A percentile compares a stretch with the other conserved stretches of the same genome.
Conservation (phyloP, 495 filamentous ascomycete species). For the Penicillium soppii region DNA sequence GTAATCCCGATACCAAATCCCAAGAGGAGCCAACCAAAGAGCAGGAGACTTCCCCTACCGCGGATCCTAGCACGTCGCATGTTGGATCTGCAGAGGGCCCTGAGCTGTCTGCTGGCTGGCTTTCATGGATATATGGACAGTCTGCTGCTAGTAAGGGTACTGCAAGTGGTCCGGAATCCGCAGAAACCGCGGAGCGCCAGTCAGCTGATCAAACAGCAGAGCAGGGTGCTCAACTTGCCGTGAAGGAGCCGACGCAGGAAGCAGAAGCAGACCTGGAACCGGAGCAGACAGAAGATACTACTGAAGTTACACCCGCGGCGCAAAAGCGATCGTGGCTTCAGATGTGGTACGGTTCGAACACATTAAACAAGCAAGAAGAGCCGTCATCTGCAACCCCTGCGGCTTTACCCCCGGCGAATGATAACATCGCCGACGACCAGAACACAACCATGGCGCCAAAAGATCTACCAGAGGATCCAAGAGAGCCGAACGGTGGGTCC, state of each 20-base stretch:
- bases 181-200: constrained; percentile 21
- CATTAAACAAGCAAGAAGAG: constrained; percentile 29
- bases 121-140: constrained; percentile 55
- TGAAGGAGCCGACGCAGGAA: constrained; percentile 13
- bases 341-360: constrained; percentile 44
- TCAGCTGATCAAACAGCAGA: constrained; percentile 18
- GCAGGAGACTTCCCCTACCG: constrained; percentile 10
- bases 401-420: constrained; percentile 8
- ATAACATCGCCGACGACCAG: constrained; percentile 10
- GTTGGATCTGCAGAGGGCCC: constrained; percentile 14
- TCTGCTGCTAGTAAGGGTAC: constrained; percentile 10
- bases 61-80: constrained; percentile 8
- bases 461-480: constrained; percentile 12
- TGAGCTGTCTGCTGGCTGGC: constrained; percentile 52
- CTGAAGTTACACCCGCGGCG: constrained; percentile 16
- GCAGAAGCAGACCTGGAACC: constrained; percentile 12
- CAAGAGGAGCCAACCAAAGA: constrained; percentile 19
- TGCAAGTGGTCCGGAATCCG: background rate
- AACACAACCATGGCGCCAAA: constrained; percentile 23
- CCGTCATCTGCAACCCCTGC: constrained; percentile 25
- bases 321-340: constrained; percentile 48
- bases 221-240: constrained; percentile 15
- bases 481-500: constrained; percentile 31
- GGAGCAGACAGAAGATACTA: constrained; percentile 17
- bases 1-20: constrained; percentile 10